Evolutionary conservation across 192 early-diverging fungal genomes (phyloP).

Genomic region (Umbelopsis sp.): DNA sequence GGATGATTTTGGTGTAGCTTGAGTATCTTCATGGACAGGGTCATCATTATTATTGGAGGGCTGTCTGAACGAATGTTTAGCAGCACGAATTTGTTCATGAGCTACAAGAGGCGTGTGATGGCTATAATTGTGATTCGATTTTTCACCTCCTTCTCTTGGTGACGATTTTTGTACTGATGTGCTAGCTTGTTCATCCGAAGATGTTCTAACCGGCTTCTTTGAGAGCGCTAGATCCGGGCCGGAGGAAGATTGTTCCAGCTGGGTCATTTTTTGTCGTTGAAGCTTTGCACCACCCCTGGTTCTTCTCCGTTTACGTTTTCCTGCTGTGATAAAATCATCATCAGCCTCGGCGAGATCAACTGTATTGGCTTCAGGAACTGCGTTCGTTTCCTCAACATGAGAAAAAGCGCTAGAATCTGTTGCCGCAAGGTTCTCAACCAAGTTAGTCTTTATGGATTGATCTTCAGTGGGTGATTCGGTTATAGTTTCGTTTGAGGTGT

Average conservation of each 20-base stretch:
- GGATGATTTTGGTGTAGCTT: background rate
- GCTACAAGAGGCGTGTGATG: background rate
- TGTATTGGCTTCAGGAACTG: conserved; percentile 7
- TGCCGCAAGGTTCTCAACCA: background rate
- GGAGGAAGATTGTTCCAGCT: background rate
- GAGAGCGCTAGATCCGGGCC: background rate
- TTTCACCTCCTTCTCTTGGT: background rate
- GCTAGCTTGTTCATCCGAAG: background rate
- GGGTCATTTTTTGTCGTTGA: background rate
- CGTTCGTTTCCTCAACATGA: background rate
- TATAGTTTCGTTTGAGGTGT: background rate
- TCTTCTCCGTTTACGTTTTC: conserved; percentile 12
- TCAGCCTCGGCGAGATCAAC: conserved; percentile 15
- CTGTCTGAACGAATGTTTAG: background rate
- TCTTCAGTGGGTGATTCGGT: background rate
- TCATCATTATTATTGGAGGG: background rate
- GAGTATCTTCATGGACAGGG: background rate
- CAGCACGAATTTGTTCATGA: background rate
- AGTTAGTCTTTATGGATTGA: background rate
- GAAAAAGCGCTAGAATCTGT: conserved; percentile 15
- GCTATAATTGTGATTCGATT: background rate
- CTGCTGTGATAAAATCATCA: conserved; percentile 11
- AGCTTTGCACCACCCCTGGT: conserved; percentile 12
- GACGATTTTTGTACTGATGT: background rate
- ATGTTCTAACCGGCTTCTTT: background rate